Conservation (phyloP, 495 filamentous ascomycete species). For the Penicillium verhagenii region DNA sequence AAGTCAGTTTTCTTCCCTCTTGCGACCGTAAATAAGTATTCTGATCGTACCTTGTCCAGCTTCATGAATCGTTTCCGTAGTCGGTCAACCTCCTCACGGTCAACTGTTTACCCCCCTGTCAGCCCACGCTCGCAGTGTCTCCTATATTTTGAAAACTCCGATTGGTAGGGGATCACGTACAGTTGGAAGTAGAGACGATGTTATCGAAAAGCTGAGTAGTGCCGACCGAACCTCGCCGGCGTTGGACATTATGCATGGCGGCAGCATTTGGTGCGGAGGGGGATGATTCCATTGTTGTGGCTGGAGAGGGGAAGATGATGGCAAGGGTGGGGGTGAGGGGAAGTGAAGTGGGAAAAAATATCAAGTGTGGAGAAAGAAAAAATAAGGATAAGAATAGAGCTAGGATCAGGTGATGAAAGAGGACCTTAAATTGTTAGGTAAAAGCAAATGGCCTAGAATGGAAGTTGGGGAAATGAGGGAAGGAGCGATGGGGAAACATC, state of each 20-base stretch:
- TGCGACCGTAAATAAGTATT: not conserved
- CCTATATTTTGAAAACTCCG: not conserved
- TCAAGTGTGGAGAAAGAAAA: not conserved
- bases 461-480: conserved; percentile 1
- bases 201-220: conserved; percentile 87
- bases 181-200: conserved; percentile 95
- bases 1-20: not conserved
- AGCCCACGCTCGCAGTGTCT: conserved; percentile 5
- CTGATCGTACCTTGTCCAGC: conserved; percentile 81
- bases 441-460: not conserved
- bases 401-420: not conserved
- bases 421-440: not conserved
- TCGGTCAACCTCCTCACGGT: conserved; percentile 93
- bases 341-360: not conserved
- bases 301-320: not conserved
- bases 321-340: conserved; percentile 3
- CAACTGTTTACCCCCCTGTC: conserved; percentile 58
- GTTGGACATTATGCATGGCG: conserved; percentile 49
- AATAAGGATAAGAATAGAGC: conserved; percentile 7
- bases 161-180: conserved; percentile 49
- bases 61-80: conserved; percentile 99
- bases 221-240: conserved; percentile 62
- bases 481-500: conserved; percentile 7
- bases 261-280: conserved; percentile 45
- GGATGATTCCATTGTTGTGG: conserved; percentile 34